Conservation (phyloP, 2,329 filamentous ascomycete species). For the Coniochaeta pulveracea region DNA sequence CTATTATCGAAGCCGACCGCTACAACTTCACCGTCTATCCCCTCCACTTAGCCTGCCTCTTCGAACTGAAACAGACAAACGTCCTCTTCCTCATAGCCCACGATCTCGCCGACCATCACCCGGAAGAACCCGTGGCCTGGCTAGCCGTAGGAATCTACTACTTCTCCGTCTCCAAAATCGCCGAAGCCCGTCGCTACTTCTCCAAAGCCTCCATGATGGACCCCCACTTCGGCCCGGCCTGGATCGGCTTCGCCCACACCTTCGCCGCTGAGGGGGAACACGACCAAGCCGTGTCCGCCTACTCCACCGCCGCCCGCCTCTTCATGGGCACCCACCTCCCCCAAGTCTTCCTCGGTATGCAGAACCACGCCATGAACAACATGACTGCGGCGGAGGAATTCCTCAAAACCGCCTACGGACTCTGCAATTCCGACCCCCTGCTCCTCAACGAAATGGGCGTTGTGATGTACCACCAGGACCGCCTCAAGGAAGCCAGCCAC, state of each 20-base stretch:
- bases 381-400: slow-evolving; percentile 91
- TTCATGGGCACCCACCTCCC: slow-evolving; percentile 97
- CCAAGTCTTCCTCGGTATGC: slow-evolving; percentile 95
- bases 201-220: slow-evolving; percentile 97
- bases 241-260: slow-evolving; percentile 98
- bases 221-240: slow-evolving; percentile 90
- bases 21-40: slow-evolving; percentile 87
- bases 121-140: slow-evolving; percentile 85
- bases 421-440: slow-evolving; percentile 77
- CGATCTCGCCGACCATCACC: slow-evolving; percentile 83
- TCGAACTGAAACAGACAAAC: slow-evolving; percentile 79
- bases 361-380: slow-evolving; percentile 92
- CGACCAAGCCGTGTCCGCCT: slow-evolving; percentile 95
- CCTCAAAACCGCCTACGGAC: slow-evolving; percentile 72
- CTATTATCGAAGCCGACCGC: slow-evolving; percentile 71
- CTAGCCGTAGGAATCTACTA: slow-evolving; percentile 94
- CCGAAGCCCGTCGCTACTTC: slow-evolving; percentile 90
- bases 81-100: slow-evolving; percentile 85
- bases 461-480: slow-evolving; percentile 86
- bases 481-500: slow-evolving; percentile 61
- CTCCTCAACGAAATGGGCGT: slow-evolving; percentile 93
- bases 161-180: slow-evolving; percentile 75
- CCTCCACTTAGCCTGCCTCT: slow-evolving; percentile 80
- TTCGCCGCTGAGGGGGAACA: slow-evolving; percentile 97
- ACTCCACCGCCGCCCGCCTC: slow-evolving; percentile 84